phyloP scores from a whole-genome alignment of 176 grass and related monocot species.

The Stipa capillata region DNA sequence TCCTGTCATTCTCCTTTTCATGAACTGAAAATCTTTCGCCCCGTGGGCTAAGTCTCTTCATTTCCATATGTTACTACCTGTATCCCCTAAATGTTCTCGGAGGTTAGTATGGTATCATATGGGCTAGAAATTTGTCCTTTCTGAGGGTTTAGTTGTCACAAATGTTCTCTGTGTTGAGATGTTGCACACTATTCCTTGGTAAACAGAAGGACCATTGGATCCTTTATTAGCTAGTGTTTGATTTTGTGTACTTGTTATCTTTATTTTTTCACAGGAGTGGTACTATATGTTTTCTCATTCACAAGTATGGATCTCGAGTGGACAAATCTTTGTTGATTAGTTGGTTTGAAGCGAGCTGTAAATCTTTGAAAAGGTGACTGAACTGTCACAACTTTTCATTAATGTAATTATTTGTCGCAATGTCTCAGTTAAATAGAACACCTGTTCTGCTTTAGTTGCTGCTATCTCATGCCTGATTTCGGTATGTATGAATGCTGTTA shows the following conservation, averaged over 20 bases:
- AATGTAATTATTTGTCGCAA: not conserved
- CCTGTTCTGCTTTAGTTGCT: not conserved
- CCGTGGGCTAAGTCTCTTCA: not conserved
- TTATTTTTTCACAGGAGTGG: slow-evolving; percentile 50
- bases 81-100: slow-evolving; percentile 4
- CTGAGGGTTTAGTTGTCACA: not conserved
- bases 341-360: slow-evolving; percentile 57
- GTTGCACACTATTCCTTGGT: not conserved
- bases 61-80: not conserved
- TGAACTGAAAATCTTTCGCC: not conserved
- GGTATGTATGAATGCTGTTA: not conserved
- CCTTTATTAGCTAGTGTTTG: not conserved
- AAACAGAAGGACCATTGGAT: not conserved
- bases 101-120: not conserved
- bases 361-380: slow-evolving; percentile 73
- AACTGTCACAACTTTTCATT: slow-evolving; percentile 9
- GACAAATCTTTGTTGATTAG: slow-evolving; percentile 60
- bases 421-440: slow-evolving; percentile 6
- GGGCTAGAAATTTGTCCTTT: not conserved
- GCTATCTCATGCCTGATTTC: not conserved
- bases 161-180: not conserved
- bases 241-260: slow-evolving; percentile 1
- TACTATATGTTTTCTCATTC: slow-evolving; percentile 61
- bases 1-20: not conserved
- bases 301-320: slow-evolving; percentile 57